These are phyloP conservation scores for Aspergillus carbonarius DNA, from an alignment of 2,329 filamentous ascomycete species.

Conservation along the genomic window DNA sequence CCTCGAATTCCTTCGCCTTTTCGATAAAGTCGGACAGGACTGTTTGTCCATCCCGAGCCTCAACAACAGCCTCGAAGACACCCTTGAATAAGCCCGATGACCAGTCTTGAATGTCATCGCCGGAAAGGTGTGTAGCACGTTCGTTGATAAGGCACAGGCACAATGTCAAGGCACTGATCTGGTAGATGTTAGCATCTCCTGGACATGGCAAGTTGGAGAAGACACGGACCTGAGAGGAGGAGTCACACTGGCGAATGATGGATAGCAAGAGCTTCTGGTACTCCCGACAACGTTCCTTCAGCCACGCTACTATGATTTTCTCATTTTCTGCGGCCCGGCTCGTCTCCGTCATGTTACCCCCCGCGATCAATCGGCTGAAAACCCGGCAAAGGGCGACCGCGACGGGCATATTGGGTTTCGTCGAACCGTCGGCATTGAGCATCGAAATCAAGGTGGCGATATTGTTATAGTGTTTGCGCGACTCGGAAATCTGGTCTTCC, in stretches of 20 bases:
- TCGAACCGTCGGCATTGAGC: slow-evolving; percentile 51
- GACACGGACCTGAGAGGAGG: slow-evolving; percentile 50
- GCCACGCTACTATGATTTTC: slow-evolving; percentile 70
- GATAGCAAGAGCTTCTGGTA: slow-evolving; percentile 64
- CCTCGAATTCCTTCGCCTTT: slow-evolving; percentile 75
- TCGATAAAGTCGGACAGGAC: slow-evolving; percentile 71
- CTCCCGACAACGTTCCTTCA: slow-evolving; percentile 71
- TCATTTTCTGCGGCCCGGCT: slow-evolving; percentile 71
- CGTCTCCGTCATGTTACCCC: slow-evolving; percentile 67
- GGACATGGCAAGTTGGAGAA: neutral
- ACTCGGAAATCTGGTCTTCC: slow-evolving; percentile 79
- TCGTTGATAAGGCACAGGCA: slow-evolving; percentile 82
- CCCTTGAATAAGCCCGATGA: slow-evolving; percentile 65
- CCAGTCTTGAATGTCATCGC: slow-evolving; percentile 66
- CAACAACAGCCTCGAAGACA: slow-evolving; percentile 63
- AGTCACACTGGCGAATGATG: slow-evolving; percentile 61
- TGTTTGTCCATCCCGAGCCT: slow-evolving; percentile 56
- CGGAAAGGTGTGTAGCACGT: slow-evolving; percentile 64
- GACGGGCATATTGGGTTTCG: slow-evolving; percentile 63
- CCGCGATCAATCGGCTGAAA: slow-evolving; percentile 76
- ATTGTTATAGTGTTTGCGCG: slow-evolving; percentile 88
- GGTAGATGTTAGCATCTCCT: slow-evolving; percentile 19
- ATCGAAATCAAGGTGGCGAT: slow-evolving; percentile 70
- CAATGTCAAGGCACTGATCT: slow-evolving; percentile 71
- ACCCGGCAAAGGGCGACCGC: slow-evolving; percentile 81